These are phyloP conservation scores for Paecilomyces niveus DNA, from an alignment of 2,329 filamentous ascomycete species.

Conservation along the genomic window DNA sequence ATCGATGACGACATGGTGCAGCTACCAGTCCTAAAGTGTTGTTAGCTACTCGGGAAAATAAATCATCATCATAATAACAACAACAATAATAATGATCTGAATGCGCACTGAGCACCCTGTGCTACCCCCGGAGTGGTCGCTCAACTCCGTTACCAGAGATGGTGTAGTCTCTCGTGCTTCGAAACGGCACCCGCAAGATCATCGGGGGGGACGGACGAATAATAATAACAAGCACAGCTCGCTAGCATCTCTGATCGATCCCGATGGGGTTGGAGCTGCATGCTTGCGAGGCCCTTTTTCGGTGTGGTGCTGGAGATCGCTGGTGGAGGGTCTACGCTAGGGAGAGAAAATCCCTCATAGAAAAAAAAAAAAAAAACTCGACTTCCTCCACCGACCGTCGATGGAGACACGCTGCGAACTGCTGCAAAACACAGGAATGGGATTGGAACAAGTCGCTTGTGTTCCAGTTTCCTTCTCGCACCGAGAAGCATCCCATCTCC, in stretches of 20 bases:
- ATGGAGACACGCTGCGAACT: not conserved
- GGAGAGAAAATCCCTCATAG: not conserved
- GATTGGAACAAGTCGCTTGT: not conserved
- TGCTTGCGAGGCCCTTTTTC: not conserved
- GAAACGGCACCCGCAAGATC: too few relatives aligned
- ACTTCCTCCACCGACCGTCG: not conserved
- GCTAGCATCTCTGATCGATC: not conserved
- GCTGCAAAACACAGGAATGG: not conserved
- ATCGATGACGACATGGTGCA: too few relatives aligned
- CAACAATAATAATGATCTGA: too few relatives aligned
- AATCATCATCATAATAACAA: too few relatives aligned
- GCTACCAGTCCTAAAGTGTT: too few relatives aligned
- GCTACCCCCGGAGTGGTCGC: not conserved
- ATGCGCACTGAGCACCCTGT: not conserved
- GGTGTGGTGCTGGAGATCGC: not conserved
- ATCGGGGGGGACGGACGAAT: not conserved
- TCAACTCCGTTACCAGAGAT: not conserved
- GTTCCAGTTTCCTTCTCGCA: not conserved
- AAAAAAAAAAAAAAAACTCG: not conserved
- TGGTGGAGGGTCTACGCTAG: not conserved
- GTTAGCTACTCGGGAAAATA: too few relatives aligned
- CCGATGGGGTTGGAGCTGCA: not conserved
- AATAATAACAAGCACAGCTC: not conserved
- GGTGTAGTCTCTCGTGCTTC: not conserved
- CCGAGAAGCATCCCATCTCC: not conserved